phyloP scores from a whole-genome alignment of 495 filamentous ascomycete genomes.

The Aspergillus sclerotiicarbonarius region DNA sequence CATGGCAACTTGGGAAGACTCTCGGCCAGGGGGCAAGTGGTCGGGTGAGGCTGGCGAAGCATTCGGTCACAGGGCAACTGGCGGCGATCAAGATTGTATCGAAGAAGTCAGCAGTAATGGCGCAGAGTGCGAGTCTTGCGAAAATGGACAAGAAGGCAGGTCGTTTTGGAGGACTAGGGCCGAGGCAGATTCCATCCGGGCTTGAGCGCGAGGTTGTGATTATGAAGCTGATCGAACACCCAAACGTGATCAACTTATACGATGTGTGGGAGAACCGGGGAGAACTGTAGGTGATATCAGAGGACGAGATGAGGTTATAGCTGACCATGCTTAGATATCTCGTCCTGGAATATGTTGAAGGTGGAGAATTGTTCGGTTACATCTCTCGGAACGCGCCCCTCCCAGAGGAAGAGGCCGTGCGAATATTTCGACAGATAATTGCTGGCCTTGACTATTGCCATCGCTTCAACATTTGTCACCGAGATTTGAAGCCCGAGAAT shows the following conservation, averaged over 20 bases:
- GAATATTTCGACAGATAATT: conserved; percentile 88
- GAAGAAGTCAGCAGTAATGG: conserved; percentile 66
- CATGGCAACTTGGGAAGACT: conserved; percentile 86
- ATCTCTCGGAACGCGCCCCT: conserved; percentile 67
- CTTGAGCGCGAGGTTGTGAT: conserved; percentile 93
- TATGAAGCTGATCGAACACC: conserved; percentile 93
- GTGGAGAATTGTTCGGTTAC: conserved; percentile 86
- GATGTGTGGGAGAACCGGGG: conserved; percentile 96
- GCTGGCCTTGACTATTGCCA: conserved; percentile 91
- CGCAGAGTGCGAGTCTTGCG: conserved; percentile 73
- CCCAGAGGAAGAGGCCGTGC: conserved; percentile 74
- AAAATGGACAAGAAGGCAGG: conserved; percentile 61
- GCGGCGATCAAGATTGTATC: conserved; percentile 94
- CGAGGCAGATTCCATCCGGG: conserved; percentile 72
- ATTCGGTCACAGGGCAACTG: conserved; percentile 67
- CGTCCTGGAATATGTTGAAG: conserved; percentile 92
- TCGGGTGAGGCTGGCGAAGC: conserved; percentile 76
- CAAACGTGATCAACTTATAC: conserved; percentile 83
- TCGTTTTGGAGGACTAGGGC: conserved; percentile 37
- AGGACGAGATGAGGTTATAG: background rate
- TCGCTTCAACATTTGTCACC: conserved; percentile 89
- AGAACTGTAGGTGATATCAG: conserved; percentile 68
- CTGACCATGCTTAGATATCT: conserved; percentile 64
- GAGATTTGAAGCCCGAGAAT: conserved; percentile 96
- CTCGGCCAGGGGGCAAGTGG: conserved; percentile 84